phyloP scores from a whole-genome alignment of 208 protist genomes.

The Tritrichomonas musculus region DNA sequence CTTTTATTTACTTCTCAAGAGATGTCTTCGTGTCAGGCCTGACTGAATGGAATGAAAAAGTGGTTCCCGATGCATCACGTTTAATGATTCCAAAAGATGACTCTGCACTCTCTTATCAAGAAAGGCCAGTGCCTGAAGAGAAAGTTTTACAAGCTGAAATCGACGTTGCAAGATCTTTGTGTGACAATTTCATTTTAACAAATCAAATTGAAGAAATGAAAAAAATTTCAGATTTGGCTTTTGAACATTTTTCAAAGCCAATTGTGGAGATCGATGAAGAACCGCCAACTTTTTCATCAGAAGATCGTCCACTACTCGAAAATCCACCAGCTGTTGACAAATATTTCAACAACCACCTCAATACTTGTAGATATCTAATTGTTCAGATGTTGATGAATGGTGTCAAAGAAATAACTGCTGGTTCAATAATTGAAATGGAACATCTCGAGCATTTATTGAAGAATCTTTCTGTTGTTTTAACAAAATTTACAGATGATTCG shows the following conservation, averaged over 20 bases:
- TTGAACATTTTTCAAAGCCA: not conserved
- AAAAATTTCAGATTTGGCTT: not conserved
- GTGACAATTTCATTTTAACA: not conserved
- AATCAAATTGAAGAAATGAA: not conserved
- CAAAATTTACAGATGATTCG: not conserved
- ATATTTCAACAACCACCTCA: not conserved
- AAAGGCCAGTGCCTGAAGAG: not conserved
- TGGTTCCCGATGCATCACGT: not conserved
- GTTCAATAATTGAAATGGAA: not conserved
- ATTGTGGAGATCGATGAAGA: not conserved
- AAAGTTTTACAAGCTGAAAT: not conserved
- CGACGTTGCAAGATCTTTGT: not conserved
- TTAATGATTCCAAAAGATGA: not conserved
- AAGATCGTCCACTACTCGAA: not conserved
- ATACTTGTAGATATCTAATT: not conserved
- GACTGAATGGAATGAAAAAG: not conserved
- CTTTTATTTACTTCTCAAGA: not conserved
- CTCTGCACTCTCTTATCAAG: not conserved
- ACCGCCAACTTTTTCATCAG: not conserved
- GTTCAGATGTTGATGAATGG: not conserved
- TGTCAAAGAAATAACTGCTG: not conserved
- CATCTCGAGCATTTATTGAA: too few relatives aligned
- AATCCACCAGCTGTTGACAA: not conserved
- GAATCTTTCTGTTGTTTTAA: too few relatives aligned
- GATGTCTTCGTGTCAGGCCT: not conserved